These are phyloP conservation scores for Pulveroboletus sp. DNA, from an alignment of 768 basidiomycete genomes.

Conservation along the genomic window DNA sequence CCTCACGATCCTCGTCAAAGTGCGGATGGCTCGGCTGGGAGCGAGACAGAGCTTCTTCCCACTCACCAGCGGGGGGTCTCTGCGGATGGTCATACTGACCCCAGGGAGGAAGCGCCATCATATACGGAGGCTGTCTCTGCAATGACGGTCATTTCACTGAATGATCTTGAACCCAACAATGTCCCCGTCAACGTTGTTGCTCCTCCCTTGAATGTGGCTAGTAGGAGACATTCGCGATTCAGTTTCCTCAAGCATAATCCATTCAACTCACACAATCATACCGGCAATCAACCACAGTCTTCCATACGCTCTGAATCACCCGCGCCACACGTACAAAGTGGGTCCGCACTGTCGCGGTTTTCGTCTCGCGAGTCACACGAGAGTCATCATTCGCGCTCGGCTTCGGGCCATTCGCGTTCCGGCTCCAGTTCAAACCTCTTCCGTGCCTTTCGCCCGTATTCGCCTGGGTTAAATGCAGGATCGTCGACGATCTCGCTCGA, in stretches of 20 bases:
- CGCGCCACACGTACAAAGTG: constrained; percentile 6
- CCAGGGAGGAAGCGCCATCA: constrained; percentile 61
- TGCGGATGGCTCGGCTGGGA: constrained; percentile 20
- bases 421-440: constrained; percentile 31
- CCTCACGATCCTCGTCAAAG: constrained; percentile 8
- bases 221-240: constrained; percentile 39
- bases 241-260: constrained; percentile 39
- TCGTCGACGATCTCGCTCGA: constrained; percentile 69
- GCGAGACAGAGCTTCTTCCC: constrained; percentile 18
- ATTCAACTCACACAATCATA: constrained; percentile 30
- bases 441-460: constrained; percentile 41
- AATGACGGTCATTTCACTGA: constrained; percentile 10
- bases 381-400: constrained; percentile 19
- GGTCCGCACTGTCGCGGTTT: constrained; percentile 19
- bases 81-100: constrained; percentile 24
- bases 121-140: constrained; percentile 48
- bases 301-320: constrained; percentile 22
- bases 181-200: not conserved
- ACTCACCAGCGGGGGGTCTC: constrained; percentile 14
- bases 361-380: constrained; percentile 23
- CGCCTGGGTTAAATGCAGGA: constrained; percentile 36
- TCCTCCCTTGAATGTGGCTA: not conserved
- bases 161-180: constrained; percentile 19
- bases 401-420: constrained; percentile 32
- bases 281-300: constrained; percentile 1